Evolutionary conservation across 2,329 filamentous ascomycete genomes (phyloP), one percentile per base, ranked within the genome.

Genomic region (Huntiella savannae): DNA sequence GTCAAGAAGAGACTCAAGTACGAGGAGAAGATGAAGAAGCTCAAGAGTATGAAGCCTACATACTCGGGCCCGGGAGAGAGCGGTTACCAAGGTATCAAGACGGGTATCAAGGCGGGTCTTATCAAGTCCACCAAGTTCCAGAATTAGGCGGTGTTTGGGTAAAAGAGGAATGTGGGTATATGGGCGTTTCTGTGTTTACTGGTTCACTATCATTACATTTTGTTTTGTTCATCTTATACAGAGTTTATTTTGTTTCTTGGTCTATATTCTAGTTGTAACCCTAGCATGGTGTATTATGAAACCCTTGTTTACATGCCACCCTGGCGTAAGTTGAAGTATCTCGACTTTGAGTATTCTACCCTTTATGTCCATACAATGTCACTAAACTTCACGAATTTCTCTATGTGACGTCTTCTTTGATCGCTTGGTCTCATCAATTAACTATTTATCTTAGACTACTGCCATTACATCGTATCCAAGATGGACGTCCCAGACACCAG

Each of bases 1-100:
- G 88, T 96, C 53, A 98, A 96, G 80, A 96, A 95, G 80, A 77
- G 85, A 63, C 85, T 85, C 76, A 86, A 85, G 75, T 98, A 77
- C 61, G 86, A 92, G 59, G 81, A 86, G 62, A 95, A 93, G 73
- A 82, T 88, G 74, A 96, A 95, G 82, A 95, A 96, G 71, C 64
- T 96, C 58, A 77, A 75, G 56, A 88, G 81, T 59, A 83, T 87
- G 68, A 84, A 82, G 66, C 74, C 82, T 6, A 70, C 84, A 11
- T 96, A 87, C 67, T 84, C 86, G 63, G 82, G 84, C 51, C 78
- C 92, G 65, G 77, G 82, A 54, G 75, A 75, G 57, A 82, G 85
- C 57, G 82, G 86, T 46, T 98, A 98, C 66, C 75, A 75, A 53
- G 91, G 91, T 65, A 91, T 96, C 62, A 65, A 82, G 65, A 91